phyloP scores from a whole-genome alignment of 2,329 filamentous ascomycete species.

The Neophaeococcomyces aloes region DNA sequence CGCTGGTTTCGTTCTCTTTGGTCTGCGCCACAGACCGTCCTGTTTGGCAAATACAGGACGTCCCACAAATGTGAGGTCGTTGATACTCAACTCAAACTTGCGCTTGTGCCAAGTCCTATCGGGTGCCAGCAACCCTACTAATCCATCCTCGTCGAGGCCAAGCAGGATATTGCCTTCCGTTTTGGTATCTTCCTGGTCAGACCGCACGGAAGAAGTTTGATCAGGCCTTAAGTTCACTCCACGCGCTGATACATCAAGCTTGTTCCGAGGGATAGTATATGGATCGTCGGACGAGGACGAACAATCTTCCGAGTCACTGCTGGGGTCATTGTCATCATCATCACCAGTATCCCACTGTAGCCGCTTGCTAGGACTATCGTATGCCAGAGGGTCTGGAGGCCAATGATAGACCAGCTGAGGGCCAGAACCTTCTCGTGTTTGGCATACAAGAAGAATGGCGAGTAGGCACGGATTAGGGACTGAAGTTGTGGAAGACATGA shows the following conservation, averaged over 20 bases:
- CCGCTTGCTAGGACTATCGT: slow-evolving; percentile 9
- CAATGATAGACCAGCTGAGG: slow-evolving; percentile 81
- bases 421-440: slow-evolving; percentile 68
- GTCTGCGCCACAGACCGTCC: slow-evolving; percentile 66
- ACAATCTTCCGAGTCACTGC: slow-evolving; percentile 17
- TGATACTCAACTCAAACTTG: slow-evolving; percentile 70
- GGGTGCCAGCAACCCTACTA: slow-evolving; percentile 71
- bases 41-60: slow-evolving; percentile 74
- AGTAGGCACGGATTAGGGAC: slow-evolving; percentile 49
- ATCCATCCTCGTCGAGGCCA: slow-evolving; percentile 62
- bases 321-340: slow-evolving; percentile 20
- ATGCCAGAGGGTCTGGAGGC: slow-evolving; percentile 43
- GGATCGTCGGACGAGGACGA: slow-evolving; percentile 13
- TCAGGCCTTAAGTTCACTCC: background rate
- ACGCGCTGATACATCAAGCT: background rate
- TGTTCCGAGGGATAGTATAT: no score
- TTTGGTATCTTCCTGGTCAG: slow-evolving; percentile 44
- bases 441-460: slow-evolving; percentile 63
- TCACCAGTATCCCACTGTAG: slow-evolving; percentile 10
- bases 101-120: slow-evolving; percentile 63
- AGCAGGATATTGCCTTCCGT: slow-evolving; percentile 43
- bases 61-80: slow-evolving; percentile 69
- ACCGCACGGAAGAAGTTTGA: slow-evolving; percentile 23
- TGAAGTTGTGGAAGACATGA: slow-evolving; percentile 38
- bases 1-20: slow-evolving; percentile 39